Percentiles rank a stretch among this genome's conserved stretches.
phyloP scores from a whole-genome alignment of 2,329 filamentous ascomycete species.

The Arthrinium phaeospermum region DNA sequence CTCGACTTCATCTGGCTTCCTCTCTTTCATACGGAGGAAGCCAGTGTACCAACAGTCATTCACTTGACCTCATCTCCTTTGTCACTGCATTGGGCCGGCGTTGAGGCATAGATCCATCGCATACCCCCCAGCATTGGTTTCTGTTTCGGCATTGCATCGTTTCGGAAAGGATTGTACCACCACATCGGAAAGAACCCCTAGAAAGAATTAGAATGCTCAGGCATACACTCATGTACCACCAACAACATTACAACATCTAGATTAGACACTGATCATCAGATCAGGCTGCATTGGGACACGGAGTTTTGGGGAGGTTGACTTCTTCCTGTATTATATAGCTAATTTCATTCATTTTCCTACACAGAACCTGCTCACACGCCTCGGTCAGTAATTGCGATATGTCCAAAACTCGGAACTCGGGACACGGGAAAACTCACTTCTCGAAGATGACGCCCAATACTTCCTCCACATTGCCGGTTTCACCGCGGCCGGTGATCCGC shows the following conservation, averaged over 20 bases:
- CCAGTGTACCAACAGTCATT: constrained; percentile 19
- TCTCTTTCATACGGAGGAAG: background rate
- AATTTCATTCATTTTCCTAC: constrained; percentile 51
- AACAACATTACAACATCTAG: constrained; percentile 9
- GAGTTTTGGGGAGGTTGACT: background rate
- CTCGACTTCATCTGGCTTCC: background rate
- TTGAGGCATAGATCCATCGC: background rate
- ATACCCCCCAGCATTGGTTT: background rate
- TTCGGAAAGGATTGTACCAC: background rate
- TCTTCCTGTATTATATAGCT: constrained; percentile 11
- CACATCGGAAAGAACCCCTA: background rate
- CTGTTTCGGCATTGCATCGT: background rate
- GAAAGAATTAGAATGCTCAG: constrained; percentile 18
- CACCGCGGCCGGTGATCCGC: constrained; percentile 84
- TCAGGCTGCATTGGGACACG: constrained; percentile 6
- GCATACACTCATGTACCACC: constrained; percentile 16
- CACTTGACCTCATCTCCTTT: constrained; percentile 14
- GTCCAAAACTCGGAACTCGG: constrained; percentile 12
- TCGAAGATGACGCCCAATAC: constrained; percentile 97
- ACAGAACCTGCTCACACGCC: constrained; percentile 52
- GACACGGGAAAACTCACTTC: constrained; percentile 67
- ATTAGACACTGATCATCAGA: constrained; percentile 11
- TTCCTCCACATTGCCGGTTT: constrained; percentile 90
- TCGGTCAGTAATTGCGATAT: constrained; percentile 11
- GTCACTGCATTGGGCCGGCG: constrained; percentile 20